phyloP scores from a whole-genome alignment of 2,329 filamentous ascomycete genomes.

The Calonectria fujianensis region DNA sequence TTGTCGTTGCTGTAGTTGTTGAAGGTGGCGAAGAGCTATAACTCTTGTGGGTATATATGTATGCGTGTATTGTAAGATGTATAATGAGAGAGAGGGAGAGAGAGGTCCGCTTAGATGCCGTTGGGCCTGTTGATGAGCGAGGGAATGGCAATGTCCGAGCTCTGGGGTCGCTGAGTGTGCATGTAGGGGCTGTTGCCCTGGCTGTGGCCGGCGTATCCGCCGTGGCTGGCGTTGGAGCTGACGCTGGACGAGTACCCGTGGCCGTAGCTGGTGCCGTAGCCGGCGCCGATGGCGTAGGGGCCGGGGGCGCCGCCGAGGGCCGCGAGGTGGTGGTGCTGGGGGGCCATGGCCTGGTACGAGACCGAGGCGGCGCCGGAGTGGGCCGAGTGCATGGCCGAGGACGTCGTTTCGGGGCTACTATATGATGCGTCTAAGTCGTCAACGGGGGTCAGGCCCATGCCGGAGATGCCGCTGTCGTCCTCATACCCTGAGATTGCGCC shows the following conservation, averaged over 20 bases:
- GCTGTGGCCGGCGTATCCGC: conserved; percentile 58
- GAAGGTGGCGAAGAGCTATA: conserved; percentile 8
- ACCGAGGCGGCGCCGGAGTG: conserved; percentile 57
- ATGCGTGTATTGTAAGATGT: background rate
- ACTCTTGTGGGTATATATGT: background rate
- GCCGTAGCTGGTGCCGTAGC: conserved; percentile 51
- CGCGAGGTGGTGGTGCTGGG: conserved; percentile 48
- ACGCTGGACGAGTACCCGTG: conserved; percentile 74
- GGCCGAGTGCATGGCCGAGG: conserved; percentile 65
- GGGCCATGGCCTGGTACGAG: conserved; percentile 54
- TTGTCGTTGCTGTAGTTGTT: background rate
- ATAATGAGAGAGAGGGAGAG: no score
- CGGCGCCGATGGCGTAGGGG: conserved; percentile 50
- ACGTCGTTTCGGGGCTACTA: conserved; percentile 72
- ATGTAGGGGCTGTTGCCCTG: conserved; percentile 69
- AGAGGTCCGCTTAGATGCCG: conserved; percentile 44
- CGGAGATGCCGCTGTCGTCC: conserved; percentile 83
- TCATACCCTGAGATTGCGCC: conserved; percentile 69
- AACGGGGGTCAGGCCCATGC: conserved; percentile 74
- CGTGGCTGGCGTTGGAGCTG: conserved; percentile 67
- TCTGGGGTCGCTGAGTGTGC: conserved; percentile 69
- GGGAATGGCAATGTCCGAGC: conserved; percentile 77
- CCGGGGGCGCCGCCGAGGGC: conserved; percentile 40
- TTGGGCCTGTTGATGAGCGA: conserved; percentile 73
- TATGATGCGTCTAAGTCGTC: conserved; percentile 76